Base-by-base conservation (phyloP, 1,284 basidiomycete species). In the Fistulinella staudtii region DNA sequence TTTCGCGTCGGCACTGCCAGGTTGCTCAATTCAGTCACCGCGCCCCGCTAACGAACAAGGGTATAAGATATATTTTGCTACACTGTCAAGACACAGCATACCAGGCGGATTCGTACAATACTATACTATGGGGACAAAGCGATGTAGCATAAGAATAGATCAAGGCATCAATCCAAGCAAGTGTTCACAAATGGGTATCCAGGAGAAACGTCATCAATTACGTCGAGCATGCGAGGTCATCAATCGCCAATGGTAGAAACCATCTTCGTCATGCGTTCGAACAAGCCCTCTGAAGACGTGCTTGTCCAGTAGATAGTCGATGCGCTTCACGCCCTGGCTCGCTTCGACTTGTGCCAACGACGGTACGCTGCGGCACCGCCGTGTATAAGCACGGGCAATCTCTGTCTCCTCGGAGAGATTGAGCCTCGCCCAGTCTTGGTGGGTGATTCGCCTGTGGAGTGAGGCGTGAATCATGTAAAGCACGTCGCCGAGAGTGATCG, bases 401-500 rank as follows among this genome's bases (percentile, higher is more conserved):
- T 57, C 65, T 5, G 63, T 66, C 61, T 74, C 69, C 49, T 75
- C 65, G 17, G 60, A 49, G 4, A 59, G 21, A 8, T 60, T 63
- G 40, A 85, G 61, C 28, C 52, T 60, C 0, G 60, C 71, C 79
- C 80, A 86, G 54, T 83, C 80, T 9, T 57, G 52, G 31, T 81
- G 80, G 3, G 73, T 66, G 53, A 85, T 77, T 47, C 70, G 69
- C 49, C 61, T 64, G 45, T 78, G 79, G 46, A 85, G 60, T 18
- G 63, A 58, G n/a, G 61, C 56, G 57, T 82, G 75, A 31, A 85
- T 66, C 33, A 71, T 70, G 46, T 67, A 59, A 27, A 86, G 63
- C 23, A 85, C 69, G 50, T 85, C 82, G 25, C 74, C 73, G 5
- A 85, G 61, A 1, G 71, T 75, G 54, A 86, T 76, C 3, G 78